Evolutionary conservation across 1,284 basidiomycete genomes (phyloP).

Genomic region (Ustilago shanxiensis): DNA sequence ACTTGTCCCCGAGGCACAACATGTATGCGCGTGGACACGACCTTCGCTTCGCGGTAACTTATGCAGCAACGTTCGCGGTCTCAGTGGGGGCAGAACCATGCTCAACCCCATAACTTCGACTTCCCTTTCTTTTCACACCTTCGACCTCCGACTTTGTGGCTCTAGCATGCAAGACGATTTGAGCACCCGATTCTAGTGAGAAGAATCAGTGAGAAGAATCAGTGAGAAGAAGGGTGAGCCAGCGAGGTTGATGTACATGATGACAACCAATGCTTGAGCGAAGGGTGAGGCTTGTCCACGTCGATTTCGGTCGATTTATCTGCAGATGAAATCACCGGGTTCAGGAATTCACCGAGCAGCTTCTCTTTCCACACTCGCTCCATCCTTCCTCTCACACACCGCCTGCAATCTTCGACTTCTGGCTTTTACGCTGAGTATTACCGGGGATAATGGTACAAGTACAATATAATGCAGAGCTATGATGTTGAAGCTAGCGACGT

Average conservation of each 20-base stretch:
- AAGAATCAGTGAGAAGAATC: no score
- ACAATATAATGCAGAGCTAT: neutral
- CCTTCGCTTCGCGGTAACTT: neutral
- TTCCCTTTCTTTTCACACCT: neutral
- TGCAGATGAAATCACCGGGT: neutral
- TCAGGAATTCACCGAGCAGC: neutral
- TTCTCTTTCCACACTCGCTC: neutral
- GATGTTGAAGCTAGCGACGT: slow-evolving; percentile 2
- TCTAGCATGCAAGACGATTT: no score
- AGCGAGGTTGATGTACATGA: neutral
- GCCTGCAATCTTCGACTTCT: no score
- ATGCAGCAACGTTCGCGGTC: neutral
- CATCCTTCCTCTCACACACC: neutral
- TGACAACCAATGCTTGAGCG: neutral
- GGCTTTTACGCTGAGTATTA: neutral
- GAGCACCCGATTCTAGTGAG: no score
- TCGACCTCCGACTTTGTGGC: neutral
- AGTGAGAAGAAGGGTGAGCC: no score
- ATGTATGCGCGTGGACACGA: slow-evolving; percentile 1
- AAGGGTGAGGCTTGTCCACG: slow-evolving; percentile 10
- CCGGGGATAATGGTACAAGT: slow-evolving; percentile 13
- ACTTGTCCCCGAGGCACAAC: neutral
- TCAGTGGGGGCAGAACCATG: neutral
- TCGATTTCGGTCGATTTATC: slow-evolving; percentile 1
- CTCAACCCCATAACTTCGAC: neutral